Base-by-base conservation (phyloP, 371 early-diverging fungal genomes). In the Zychaea mexicana region DNA sequence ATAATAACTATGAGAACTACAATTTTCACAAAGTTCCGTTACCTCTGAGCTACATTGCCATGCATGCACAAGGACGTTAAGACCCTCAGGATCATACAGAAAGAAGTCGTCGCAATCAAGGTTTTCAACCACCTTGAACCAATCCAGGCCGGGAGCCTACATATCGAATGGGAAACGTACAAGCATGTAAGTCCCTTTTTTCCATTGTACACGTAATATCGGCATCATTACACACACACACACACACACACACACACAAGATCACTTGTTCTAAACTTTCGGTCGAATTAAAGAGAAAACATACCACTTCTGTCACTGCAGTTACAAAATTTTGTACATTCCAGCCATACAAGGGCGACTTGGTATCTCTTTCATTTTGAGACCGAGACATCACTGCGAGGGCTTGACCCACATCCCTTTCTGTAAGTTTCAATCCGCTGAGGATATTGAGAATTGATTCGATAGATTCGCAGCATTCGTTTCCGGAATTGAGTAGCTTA, bases 21-120 rank as follows among this genome's bases (percentile, higher is more conserved):
- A n/a, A 7, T 30, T 17, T 5, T 19, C 19, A 28, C 24, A 31
- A 26, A 26, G 5, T 9, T n/a, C 3, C 66, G 54, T 57, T 59
- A 90, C 92, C 79, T 87, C 81, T 6, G 85, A 71, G n/a, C 83
- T 80, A 27, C 70, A 66, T 61, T 83, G 88, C 81, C 88, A 90
- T 2, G 89, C 88, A 47, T 71, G 82, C 10, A 92, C 68, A 12
- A 94, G 63, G 19, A 91, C 75, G 55, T 83, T 84, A 1, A 94
- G 67, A 6, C 89, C 90, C 47, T 86, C 79, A 6, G 78, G 69
- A 77, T 91, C 90, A 38, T 70, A 66, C n/a, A 94, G 58, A 33
- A 80, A 73, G 62, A 92, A 90, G 47, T 90, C 90, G 22, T 85
- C 81, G 62, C 87, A 85, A 71, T 94, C 95, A 54, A 92, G 73